Percentiles rank a stretch among this genome's conserved stretches.
Conservation (phyloP, 768 basidiomycete genomes). For the Naematelia encephala region DNA sequence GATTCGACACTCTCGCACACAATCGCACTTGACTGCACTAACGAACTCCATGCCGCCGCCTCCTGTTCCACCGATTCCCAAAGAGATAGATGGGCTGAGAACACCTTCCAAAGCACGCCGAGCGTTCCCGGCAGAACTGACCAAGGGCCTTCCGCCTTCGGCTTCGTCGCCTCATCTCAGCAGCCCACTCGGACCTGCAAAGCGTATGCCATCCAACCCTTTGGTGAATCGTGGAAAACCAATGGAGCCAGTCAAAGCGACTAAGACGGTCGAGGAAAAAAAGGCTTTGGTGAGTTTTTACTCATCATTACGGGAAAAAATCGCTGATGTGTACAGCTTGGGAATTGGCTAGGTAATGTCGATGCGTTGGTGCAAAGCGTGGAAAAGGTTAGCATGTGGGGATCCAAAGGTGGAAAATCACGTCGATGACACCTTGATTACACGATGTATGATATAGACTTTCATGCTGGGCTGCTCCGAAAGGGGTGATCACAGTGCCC, state of each 20-base stretch:
- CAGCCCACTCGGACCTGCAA: slow-evolving; percentile 23
- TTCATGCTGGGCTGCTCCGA: no score
- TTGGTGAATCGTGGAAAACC: neutral
- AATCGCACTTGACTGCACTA: slow-evolving; percentile 7
- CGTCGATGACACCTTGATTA: neutral
- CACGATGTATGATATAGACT: no score
- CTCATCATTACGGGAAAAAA: neutral
- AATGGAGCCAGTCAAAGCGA: slow-evolving; percentile 1
- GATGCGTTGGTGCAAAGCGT: slow-evolving; percentile 86
- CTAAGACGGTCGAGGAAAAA: slow-evolving; percentile 39
- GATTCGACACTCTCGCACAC: slow-evolving; percentile 21
- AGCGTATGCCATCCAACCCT: slow-evolving; percentile 15
- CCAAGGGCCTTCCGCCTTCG: slow-evolving; percentile 36
- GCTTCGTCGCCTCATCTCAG: slow-evolving; percentile 25
- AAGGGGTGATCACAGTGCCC: no score
- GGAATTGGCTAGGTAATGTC: slow-evolving; percentile 82
- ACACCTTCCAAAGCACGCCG: slow-evolving; percentile 26
- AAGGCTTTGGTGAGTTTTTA: slow-evolving; percentile 38
- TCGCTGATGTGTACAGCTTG: slow-evolving; percentile 52
- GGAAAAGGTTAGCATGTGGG: slow-evolving; percentile 82
- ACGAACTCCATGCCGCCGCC: neutral
- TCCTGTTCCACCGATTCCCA: neutral
- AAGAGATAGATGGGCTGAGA: slow-evolving; percentile 2
- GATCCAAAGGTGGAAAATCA: slow-evolving; percentile 44
- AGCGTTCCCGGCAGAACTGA: slow-evolving; percentile 37